Percentiles rank a stretch among this genome's conserved stretches.
These are phyloP conservation scores for Corylus heterophylla DNA, from an alignment of 306 rosid species.

Conservation along the genomic window DNA sequence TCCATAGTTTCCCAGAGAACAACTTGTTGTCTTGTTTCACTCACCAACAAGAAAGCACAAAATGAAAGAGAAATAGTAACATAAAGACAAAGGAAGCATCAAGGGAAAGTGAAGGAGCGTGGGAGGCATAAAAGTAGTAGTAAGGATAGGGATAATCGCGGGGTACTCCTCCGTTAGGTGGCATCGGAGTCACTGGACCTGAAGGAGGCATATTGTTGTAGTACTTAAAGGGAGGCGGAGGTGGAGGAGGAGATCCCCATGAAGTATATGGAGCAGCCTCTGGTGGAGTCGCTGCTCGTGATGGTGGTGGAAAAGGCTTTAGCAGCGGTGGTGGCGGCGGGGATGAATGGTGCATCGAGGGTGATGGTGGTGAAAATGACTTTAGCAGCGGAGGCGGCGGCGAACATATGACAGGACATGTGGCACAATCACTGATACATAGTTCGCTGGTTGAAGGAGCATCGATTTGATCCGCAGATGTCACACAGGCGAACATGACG, in stretches of 20 bases:
- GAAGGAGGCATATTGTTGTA: slow-evolving; percentile 41
- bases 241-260: slow-evolving; percentile 47
- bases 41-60: slow-evolving; percentile 32
- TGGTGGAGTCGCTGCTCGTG: slow-evolving; percentile 32
- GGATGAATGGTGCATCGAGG: slow-evolving; percentile 24
- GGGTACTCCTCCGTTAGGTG: slow-evolving; percentile 42
- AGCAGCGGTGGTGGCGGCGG: slow-evolving; percentile 20
- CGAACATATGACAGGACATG: slow-evolving; percentile 79
- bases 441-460: slow-evolving; percentile 35
- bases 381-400: slow-evolving; percentile 54
- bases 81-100: slow-evolving; percentile 18
- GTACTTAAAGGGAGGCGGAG: slow-evolving; percentile 50
- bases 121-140: slow-evolving; percentile 56
- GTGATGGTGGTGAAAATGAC: slow-evolving; percentile 40
- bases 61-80: slow-evolving; percentile 28
- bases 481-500: slow-evolving; percentile 26
- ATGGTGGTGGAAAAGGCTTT: slow-evolving; percentile 9
- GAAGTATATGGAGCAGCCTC: slow-evolving; percentile 35
- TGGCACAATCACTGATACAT: slow-evolving; percentile 71
- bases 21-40: slow-evolving; percentile 1
- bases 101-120: slow-evolving; percentile 40
- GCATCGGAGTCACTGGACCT: slow-evolving; percentile 22
- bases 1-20: slow-evolving; percentile 16
- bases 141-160: slow-evolving; percentile 57
- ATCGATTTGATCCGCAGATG: slow-evolving; percentile 37